Base-by-base conservation (phyloP, 805 yeast species). In the Cyberlindnera americana region DNA sequence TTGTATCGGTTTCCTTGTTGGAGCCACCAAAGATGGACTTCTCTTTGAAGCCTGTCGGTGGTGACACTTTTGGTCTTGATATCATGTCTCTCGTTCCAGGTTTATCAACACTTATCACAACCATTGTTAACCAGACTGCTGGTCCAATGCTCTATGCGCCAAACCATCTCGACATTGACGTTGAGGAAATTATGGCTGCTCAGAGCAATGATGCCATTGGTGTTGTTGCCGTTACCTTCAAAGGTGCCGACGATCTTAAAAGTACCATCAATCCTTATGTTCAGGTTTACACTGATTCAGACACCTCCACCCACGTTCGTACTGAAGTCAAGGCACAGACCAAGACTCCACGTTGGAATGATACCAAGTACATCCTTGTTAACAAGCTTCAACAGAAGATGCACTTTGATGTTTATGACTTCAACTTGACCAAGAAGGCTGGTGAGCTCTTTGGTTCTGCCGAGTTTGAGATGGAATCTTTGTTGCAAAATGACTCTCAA, bases 11-110 rank as follows among this genome's bases (percentile, higher is more conserved):
- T 40, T 83, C 80, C 47, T 76, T 85, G 53, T 66, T 85, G 54
- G 91, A 84, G 59, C 83, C 91, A 15, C 93, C 93, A 27, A 69
- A 73, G 22, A 82, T 85, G 55, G 90, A 82, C 56, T 85, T 83
- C 59, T 82, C 79, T 16, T 73, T 85, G 67, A 85, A 85, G 58
- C 95, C 95, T 9, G 83, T 85, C 38, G 93, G 93, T 59, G 93
- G 95, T 65, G 91, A 85, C 58, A 81, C 90, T n/a, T 72, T 85
- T 44, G 95, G 95, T 46, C 56, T 85, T 31, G 95, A 85, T 64
- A 75, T 85, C 50, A 85, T 85, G 95, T 79, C 90, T 3, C 71
- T 84, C 51, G 73, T 85, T 48, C 95, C 95, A 4, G 93, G 93
- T 46, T 74, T 85, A 56, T 73, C 86, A 18, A 67, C 78, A 3